Conservation (phyloP, 1,139 yeast species). For the Sugiyamaella grinbergsii region DNA sequence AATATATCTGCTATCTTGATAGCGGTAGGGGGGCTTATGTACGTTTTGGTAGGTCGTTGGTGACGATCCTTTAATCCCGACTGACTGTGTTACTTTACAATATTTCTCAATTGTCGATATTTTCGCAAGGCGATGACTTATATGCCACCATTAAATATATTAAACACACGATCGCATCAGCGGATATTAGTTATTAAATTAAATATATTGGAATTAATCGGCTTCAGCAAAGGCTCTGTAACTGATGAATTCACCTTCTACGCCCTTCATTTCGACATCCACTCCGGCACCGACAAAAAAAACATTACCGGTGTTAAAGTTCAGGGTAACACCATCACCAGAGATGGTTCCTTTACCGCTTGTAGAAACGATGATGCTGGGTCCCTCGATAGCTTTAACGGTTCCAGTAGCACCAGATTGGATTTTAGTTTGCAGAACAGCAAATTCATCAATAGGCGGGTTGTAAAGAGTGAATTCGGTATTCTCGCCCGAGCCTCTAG, state of each 20-base stretch:
- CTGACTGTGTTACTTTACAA: too few relatives aligned
- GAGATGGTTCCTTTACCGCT: constrained; percentile 70
- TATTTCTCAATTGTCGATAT: too few relatives aligned
- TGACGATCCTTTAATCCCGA: too few relatives aligned
- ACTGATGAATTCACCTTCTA: constrained; percentile 61
- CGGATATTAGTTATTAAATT: too few relatives aligned
- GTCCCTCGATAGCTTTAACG: constrained; percentile 72
- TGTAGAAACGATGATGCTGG: constrained; percentile 83
- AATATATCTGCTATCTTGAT: not conserved
- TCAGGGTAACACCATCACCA: constrained; percentile 46
- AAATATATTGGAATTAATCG: constrained; percentile 6
- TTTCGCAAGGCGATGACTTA: too few relatives aligned
- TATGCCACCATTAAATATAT: too few relatives aligned
- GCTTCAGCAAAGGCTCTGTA: constrained; percentile 69
- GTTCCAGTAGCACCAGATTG: constrained; percentile 50
- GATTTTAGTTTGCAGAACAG: constrained; percentile 78
- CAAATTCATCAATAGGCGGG: constrained; percentile 96
- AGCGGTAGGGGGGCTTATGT: not conserved
- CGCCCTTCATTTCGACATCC: constrained; percentile 60
- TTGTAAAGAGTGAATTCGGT: constrained; percentile 64
- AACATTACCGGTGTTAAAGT: constrained; percentile 66
- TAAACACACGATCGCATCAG: too few relatives aligned
- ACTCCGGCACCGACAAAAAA: constrained; percentile 82
- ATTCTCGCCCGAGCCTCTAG: constrained; percentile 58
- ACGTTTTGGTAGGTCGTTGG: too few relatives aligned